Evolutionary conservation across 2,329 filamentous ascomycete species (phyloP).

Genomic region (Fusarium sulawesiense): DNA sequence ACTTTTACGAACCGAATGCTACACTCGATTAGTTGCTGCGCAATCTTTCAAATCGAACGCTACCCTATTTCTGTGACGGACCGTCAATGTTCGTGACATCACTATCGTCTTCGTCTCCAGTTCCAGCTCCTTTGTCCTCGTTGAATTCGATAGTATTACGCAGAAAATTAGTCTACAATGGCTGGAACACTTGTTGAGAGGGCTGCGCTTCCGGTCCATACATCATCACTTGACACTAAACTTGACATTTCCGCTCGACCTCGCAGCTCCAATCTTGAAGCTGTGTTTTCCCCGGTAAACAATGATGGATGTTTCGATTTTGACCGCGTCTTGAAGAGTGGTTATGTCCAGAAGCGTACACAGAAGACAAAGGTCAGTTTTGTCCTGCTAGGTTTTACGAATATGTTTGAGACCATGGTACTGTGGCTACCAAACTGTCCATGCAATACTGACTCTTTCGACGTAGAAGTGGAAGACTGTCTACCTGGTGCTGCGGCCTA

Average conservation of each 20-base stretch:
- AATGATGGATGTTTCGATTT: slow-evolving; percentile 97
- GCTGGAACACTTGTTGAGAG: slow-evolving; percentile 43
- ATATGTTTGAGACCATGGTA: neutral
- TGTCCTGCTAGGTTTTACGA: neutral
- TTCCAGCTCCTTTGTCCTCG: neutral
- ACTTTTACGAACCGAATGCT: neutral
- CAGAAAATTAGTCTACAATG: slow-evolving; percentile 36
- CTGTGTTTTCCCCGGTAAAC: slow-evolving; percentile 85
- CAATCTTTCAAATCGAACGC: slow-evolving; percentile 5
- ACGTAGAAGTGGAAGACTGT: slow-evolving; percentile 86
- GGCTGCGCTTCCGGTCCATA: slow-evolving; percentile 19
- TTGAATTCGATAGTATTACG: slow-evolving; percentile 13
- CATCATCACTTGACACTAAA: slow-evolving; percentile 27
- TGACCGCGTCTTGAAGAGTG: slow-evolving; percentile 91
- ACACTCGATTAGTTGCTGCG: neutral
- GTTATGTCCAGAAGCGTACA: slow-evolving; percentile 86
- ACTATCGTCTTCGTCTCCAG: slow-evolving; percentile 4
- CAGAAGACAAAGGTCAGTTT: slow-evolving; percentile 86
- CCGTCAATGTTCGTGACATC: slow-evolving; percentile 37
- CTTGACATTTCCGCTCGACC: slow-evolving; percentile 36
- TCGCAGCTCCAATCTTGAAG: slow-evolving; percentile 60
- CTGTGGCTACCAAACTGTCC: neutral
- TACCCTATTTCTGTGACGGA: slow-evolving; percentile 8
- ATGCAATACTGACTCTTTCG: slow-evolving; percentile 36
- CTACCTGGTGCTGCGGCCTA: slow-evolving; percentile 90